Conservation (phyloP, 257 asterid genomes). For the Linaria vulgaris region DNA sequence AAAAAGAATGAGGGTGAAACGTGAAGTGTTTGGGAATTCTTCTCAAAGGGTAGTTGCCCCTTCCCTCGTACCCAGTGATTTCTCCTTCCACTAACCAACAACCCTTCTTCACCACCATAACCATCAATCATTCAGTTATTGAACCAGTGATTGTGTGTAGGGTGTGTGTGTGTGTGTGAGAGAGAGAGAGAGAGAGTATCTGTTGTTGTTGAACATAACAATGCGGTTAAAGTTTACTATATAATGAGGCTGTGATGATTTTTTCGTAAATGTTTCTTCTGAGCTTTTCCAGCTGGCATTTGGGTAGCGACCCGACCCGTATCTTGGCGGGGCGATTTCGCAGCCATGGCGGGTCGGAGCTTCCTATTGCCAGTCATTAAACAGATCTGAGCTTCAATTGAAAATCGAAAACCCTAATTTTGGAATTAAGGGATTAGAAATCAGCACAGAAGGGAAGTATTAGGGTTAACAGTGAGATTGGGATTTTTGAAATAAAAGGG, state of each 20-base stretch:
- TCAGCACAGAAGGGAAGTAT: slow-evolving; percentile 4
- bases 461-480: background rate
- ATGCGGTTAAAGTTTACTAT: too few relatives aligned
- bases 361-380: background rate
- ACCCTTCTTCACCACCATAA: too few relatives aligned
- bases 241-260: slow-evolving; percentile 21
- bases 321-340: slow-evolving; percentile 28
- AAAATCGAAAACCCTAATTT: too few relatives aligned
- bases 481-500: slow-evolving; percentile 21
- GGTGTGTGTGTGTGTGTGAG: too few relatives aligned
- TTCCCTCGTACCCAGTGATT: slow-evolving; percentile 28
- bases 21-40: too few relatives aligned
- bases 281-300: background rate
- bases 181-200: too few relatives aligned
- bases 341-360: slow-evolving; percentile 12
- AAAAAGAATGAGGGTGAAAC: slow-evolving; percentile 13
- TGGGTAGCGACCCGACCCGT: slow-evolving; percentile 19
- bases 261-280: background rate
- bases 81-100: slow-evolving; percentile 5
- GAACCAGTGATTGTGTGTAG: too few relatives aligned
- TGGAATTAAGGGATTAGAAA: too few relatives aligned
- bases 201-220: too few relatives aligned
- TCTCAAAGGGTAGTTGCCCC: slow-evolving; percentile 28
- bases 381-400: background rate
- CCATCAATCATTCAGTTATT: too few relatives aligned